These are phyloP conservation scores for Didymella keratinophila DNA, from an alignment of 2,329 filamentous ascomycete genomes.

Conservation along the genomic window DNA sequence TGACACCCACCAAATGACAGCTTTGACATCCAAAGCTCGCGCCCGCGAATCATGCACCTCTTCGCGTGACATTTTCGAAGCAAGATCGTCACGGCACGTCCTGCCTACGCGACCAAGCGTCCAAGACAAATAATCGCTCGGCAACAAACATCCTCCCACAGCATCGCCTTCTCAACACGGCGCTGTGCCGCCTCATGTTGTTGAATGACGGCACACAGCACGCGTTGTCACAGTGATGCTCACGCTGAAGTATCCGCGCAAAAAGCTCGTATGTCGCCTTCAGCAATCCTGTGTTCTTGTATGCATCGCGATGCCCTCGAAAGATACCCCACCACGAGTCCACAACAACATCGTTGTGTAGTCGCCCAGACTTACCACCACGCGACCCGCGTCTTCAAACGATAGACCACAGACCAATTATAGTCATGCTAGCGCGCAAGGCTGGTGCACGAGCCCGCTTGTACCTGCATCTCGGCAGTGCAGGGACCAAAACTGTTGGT, in stretches of 20 bases:
- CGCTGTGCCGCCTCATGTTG: conserved; percentile 8
- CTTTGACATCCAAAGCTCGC: background rate
- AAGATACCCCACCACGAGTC: conserved; percentile 12
- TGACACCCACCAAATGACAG: background rate
- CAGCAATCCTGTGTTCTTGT: background rate
- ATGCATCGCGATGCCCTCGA: background rate
- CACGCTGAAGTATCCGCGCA: background rate
- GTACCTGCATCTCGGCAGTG: conserved; percentile 36
- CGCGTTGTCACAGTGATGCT: background rate
- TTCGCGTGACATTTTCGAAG: background rate
- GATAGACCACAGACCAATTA: conserved; percentile 30
- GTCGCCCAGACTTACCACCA: conserved; percentile 25
- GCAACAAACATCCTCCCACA: conserved; percentile 7
- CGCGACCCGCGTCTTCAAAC: conserved; percentile 23
- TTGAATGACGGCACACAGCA: conserved; percentile 3
- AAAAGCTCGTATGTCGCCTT: background rate
- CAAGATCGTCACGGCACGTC: conserved; percentile 13
- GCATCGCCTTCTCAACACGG: conserved; percentile 3
- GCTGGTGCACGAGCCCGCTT: conserved; percentile 25
- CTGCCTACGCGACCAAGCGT: conserved; percentile 17
- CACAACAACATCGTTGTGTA: conserved; percentile 15
- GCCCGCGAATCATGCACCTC: background rate
- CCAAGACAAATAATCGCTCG: conserved; percentile 18
- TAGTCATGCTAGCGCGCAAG: conserved; percentile 21
- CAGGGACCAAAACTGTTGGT: conserved; percentile 15